A percentile compares a stretch with the other conserved stretches of the same genome.
phyloP scores from a whole-genome alignment of 1,284 basidiomycete species.

The Tilletia indica region DNA sequence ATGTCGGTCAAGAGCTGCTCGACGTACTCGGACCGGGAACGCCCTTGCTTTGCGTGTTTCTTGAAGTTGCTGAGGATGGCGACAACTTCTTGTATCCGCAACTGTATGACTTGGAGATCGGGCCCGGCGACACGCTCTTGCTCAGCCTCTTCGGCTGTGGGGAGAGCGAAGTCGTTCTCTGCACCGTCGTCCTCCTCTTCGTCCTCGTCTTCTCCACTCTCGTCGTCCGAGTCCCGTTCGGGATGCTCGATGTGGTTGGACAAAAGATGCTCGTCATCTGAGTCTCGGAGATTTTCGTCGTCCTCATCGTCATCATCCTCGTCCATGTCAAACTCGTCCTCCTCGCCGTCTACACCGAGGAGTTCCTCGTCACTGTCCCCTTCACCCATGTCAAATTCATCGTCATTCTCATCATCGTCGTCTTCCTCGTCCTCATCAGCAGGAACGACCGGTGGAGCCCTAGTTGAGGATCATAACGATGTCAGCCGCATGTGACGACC shows the following conservation, averaged over 20 bases:
- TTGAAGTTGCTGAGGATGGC: conserved; percentile 64
- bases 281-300: conserved; percentile 26
- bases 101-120: conserved; percentile 77
- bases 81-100: conserved; percentile 83
- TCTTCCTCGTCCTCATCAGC: conserved; percentile 30
- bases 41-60: conserved; percentile 61
- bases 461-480: neutral
- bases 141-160: conserved; percentile 77
- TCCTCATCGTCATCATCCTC: conserved; percentile 20
- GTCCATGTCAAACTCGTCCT: conserved; percentile 25
- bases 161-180: conserved; percentile 69
- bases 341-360: conserved; percentile 24
- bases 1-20: conserved; percentile 76
- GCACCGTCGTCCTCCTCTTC: conserved; percentile 53
- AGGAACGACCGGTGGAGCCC: neutral
- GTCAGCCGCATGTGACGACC: neutral
- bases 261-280: conserved; percentile 31
- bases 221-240: conserved; percentile 20
- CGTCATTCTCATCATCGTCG: conserved; percentile 27
- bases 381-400: conserved; percentile 23
- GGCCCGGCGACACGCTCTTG: conserved; percentile 57
- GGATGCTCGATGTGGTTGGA: conserved; percentile 19
- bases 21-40: conserved; percentile 75
- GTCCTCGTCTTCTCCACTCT: conserved; percentile 21
- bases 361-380: conserved; percentile 31